Evolutionary conservation across 116 monocot species (phyloP), one percentile per base, ranked within the genome.

Genomic region (Iris pallida): DNA sequence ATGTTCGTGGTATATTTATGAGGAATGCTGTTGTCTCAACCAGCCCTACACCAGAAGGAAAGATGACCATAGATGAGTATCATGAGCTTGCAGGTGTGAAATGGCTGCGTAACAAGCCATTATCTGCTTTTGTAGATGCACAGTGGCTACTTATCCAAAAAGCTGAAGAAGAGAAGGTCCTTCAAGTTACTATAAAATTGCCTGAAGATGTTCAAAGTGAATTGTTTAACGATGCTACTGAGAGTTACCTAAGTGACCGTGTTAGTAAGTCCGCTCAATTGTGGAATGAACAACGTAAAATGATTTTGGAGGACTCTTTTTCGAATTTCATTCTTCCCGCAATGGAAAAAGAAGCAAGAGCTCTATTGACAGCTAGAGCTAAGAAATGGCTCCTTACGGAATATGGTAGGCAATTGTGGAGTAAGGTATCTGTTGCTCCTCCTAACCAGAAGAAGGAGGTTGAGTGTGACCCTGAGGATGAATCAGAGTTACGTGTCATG

Each of bases 91-190:
- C 83, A 68, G 74, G 76, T 55, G 85, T 88, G 15, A 93, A 93
- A 65, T 93, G 90, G 90, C 84, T 93, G 41, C 81, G 70, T 4
- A 65, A 98, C 49, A 98, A 98, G 71, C 98, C 98, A 48, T 53
- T 98, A 19, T 72, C 79, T 47, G 73, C 80, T 42, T 98, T 98
- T 80, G 71, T 20, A 10, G 90, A 90, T 80, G 86, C 77, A 43
- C 88, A 98, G 10, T 98, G 98, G 98, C 68, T 98, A 12, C 87
- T 85, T 19, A 88, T 98, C 48, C 93, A 93, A 68, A 98, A 98
- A 82, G 98, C 83, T 69, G 93, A 98, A 75, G 81, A 93, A 83
- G 93, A 98, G 48, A 93, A 93, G 68, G 86, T 93, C 66, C 87
- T 98, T 64, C 83, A 93, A 40, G 85, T 97, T 57, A 82, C 85